Conservation (phyloP, 2,329 filamentous ascomycete species). For the Cytospora chrysosperma region DNA sequence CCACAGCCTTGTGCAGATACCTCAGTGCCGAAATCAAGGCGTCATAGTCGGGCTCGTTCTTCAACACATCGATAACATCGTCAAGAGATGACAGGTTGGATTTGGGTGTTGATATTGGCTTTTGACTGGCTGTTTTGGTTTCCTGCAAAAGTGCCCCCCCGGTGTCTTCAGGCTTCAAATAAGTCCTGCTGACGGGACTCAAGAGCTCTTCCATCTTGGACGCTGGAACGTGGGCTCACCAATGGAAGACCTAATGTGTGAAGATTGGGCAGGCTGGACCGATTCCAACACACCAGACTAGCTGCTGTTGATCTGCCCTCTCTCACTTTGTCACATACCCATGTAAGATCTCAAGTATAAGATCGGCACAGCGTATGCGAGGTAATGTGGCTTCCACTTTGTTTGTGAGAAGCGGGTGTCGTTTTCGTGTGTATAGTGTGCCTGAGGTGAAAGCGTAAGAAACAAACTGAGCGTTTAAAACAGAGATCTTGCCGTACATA, state of each 20-base stretch:
- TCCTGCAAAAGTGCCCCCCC: conserved; percentile 41
- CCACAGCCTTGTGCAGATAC: conserved; percentile 44
- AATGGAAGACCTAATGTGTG: neutral
- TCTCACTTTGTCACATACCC: neutral
- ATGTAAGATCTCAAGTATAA: neutral
- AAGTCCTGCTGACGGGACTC: conserved; percentile 53
- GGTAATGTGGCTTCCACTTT: neutral
- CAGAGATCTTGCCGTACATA: neutral
- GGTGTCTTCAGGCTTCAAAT: conserved; percentile 40
- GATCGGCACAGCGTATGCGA: neutral
- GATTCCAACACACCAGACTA: neutral
- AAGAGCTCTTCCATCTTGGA: conserved; percentile 56
- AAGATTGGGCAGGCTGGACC: neutral
- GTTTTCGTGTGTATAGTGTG: neutral
- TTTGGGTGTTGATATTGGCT: conserved; percentile 4
- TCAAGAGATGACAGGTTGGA: conserved; percentile 36
- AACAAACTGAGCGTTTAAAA: neutral
- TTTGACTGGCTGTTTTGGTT: conserved; percentile 30
- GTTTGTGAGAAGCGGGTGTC: neutral
- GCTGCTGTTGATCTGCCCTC: neutral
- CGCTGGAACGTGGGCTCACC: neutral
- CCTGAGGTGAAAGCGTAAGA: neutral
- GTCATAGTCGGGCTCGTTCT: conserved; percentile 61
- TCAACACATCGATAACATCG: conserved; percentile 60
- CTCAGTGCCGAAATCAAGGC: conserved; percentile 51